A percentile compares a stretch with the other conserved stretches of the same genome.
Evolutionary conservation across 2,329 filamentous ascomycete genomes (phyloP).

Genomic region (Penicillium sp.): DNA sequence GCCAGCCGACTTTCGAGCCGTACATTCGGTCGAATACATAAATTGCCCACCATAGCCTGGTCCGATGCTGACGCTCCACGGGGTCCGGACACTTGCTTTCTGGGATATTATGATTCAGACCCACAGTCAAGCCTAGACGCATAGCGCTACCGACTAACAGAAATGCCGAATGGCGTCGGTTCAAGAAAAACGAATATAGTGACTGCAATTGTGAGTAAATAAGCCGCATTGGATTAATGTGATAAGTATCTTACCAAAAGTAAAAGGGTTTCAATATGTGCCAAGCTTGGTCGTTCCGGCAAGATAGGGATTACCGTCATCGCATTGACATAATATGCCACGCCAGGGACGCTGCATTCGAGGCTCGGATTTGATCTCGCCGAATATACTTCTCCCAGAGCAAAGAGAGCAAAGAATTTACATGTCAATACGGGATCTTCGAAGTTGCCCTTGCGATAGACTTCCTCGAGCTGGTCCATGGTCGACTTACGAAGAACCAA

Average conservation of each 20-base stretch:
- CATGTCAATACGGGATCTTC: slow-evolving; percentile 34
- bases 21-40: slow-evolving; percentile 41
- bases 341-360: slow-evolving; percentile 35
- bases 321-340: slow-evolving; percentile 38
- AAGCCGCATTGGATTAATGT: background rate
- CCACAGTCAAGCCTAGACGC: slow-evolving; percentile 38
- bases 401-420: slow-evolving; percentile 44
- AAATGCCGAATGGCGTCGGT: slow-evolving; percentile 28
- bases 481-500: slow-evolving; percentile 32
- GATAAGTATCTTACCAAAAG: slow-evolving; percentile 25
- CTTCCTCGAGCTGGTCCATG: slow-evolving; percentile 34
- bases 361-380: slow-evolving; percentile 24
- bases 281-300: slow-evolving; percentile 40
- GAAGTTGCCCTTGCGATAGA: slow-evolving; percentile 20
- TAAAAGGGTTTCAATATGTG: slow-evolving; percentile 41
- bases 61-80: slow-evolving; percentile 32
- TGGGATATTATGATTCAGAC: slow-evolving; percentile 39
- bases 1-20: slow-evolving; percentile 46
- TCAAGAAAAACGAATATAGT: slow-evolving; percentile 26
- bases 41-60: slow-evolving; percentile 30
- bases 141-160: slow-evolving; percentile 36
- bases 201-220: slow-evolving; percentile 12
- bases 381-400: slow-evolving; percentile 43
- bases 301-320: slow-evolving; percentile 37
- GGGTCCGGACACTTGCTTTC: slow-evolving; percentile 21